Evolutionary conservation across 108 stramenopile genomes (phyloP).

Genomic region (Stephanodiscus triporus): DNA sequence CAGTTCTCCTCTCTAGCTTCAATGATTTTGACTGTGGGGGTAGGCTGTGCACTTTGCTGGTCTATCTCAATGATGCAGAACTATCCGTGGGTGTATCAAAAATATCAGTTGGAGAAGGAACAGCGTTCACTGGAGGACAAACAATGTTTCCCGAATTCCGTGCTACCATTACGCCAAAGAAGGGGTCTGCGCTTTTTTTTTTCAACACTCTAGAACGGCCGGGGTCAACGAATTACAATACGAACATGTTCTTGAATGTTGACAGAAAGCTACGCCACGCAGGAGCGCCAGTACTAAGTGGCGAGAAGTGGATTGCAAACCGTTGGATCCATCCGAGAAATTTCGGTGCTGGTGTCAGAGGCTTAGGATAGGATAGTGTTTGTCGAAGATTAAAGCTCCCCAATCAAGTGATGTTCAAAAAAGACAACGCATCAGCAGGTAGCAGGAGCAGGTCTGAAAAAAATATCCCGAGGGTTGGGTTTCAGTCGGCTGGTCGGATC

Average conservation of each 20-base stretch:
- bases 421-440: too few species aligned
- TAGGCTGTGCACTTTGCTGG: constrained; percentile 49
- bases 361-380: constrained; percentile 9
- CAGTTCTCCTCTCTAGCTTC: constrained; percentile 13
- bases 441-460: too few species aligned
- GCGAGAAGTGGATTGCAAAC: constrained; percentile 57
- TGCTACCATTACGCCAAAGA: constrained; percentile 19
- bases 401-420: neutral
- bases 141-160: constrained; percentile 49
- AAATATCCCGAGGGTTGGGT: too few species aligned
- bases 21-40: constrained; percentile 55
- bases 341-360: constrained; percentile 44
- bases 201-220: constrained; percentile 57
- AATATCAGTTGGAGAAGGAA: neutral
- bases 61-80: constrained; percentile 47
- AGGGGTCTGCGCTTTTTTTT: constrained; percentile 51
- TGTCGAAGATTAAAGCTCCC: too few species aligned
- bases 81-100: neutral
- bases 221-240: constrained; percentile 34
- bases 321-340: constrained; percentile 54
- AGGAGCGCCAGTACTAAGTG: constrained; percentile 39
- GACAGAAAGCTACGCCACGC: constrained; percentile 50
- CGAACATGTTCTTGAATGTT: constrained; percentile 43
- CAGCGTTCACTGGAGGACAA: constrained; percentile 38
- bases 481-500: too few species aligned